Evolutionary conservation across 345 rosid species (phyloP).

Genomic region (Zanthoxylum bungeanum): DNA sequence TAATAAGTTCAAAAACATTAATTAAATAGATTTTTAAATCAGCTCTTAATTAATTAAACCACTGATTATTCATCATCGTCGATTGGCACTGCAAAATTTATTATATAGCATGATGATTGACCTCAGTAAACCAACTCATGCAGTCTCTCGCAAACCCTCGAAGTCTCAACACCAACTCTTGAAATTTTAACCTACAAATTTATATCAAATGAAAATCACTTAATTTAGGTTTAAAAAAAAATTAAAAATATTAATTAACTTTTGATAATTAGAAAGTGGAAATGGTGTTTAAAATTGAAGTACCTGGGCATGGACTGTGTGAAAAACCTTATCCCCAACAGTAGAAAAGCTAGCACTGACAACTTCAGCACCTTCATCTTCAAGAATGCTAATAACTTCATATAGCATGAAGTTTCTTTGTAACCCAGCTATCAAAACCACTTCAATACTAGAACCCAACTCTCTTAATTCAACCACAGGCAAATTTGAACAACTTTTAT

Average conservation of each 20-base stretch:
- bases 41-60: too few species aligned
- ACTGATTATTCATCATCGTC: background rate
- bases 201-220: background rate
- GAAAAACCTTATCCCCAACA: slow-evolving; percentile 42
- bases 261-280: background rate
- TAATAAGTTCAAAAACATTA: too few species aligned
- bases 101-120: background rate
- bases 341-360: slow-evolving; percentile 40
- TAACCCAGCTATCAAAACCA: slow-evolving; percentile 34
- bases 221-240: background rate
- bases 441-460: slow-evolving; percentile 38
- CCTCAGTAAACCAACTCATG: slow-evolving; percentile 24
- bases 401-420: slow-evolving; percentile 35
- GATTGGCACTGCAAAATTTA: background rate
- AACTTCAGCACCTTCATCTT: slow-evolving; percentile 61
- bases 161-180: slow-evolving; percentile 52
- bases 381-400: slow-evolving; percentile 38
- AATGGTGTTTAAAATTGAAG: background rate
- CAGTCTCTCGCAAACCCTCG: slow-evolving; percentile 37
- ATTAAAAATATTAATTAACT: background rate
- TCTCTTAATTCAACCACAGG: slow-evolving; percentile 42
- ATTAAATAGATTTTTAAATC: too few species aligned
- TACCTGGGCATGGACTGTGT: slow-evolving; percentile 59
- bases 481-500: slow-evolving; percentile 1
- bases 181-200: slow-evolving; percentile 36